Base-by-base conservation (phyloP, 2,329 filamentous ascomycete genomes). In the Trichoderma semiorbis region DNA sequence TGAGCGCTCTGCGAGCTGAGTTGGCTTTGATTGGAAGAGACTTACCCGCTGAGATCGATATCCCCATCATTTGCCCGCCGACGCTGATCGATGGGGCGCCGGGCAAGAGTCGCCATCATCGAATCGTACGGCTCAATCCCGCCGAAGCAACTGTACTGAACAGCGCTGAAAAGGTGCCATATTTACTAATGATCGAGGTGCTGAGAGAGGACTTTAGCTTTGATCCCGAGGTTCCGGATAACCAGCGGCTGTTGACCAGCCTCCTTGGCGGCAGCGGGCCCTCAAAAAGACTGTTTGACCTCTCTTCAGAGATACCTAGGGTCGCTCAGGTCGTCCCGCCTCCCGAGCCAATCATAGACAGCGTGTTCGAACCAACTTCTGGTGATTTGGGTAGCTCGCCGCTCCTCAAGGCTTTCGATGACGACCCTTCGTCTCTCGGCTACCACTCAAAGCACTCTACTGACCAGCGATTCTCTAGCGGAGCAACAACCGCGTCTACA, bases 111-210 rank as follows among this genome's bases (percentile, higher is more conserved):
- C 89, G 88, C 69, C 93, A 96, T 79, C 93, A 96, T 78, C 89
- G 93, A 43, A 94, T 96, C 72, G 93, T 96, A 60, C 89, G 93
- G 47, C 85, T 96, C 64, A 96, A 95, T 77, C 93, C 93, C 7
- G 92, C 92, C 1, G 93, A 96, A 80, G 91, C 93, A 7, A 95
- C 93, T 0, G 93, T 95, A 69, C 83, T 96, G 66, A 96, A 96
- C 80, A 96, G 93, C 79, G 93, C 93, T 5, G 93, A 96, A 79
- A 92, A 94, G 78, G 93, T 96, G 58, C 93, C 93, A 1, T 96
- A 94, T 80, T 81, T 96, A 64, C 85, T 96, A 32, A 95, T 96
- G 92, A 89, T 95, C 3, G 93, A 96, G 78, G 90, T 96, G 26
- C 82, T 96, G 62, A 85, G 91, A 28, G 93, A 95, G 75, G 93